Evolutionary conservation across 345 rosid genomes (phyloP).

Genomic region (Eucalyptus sp.): DNA sequence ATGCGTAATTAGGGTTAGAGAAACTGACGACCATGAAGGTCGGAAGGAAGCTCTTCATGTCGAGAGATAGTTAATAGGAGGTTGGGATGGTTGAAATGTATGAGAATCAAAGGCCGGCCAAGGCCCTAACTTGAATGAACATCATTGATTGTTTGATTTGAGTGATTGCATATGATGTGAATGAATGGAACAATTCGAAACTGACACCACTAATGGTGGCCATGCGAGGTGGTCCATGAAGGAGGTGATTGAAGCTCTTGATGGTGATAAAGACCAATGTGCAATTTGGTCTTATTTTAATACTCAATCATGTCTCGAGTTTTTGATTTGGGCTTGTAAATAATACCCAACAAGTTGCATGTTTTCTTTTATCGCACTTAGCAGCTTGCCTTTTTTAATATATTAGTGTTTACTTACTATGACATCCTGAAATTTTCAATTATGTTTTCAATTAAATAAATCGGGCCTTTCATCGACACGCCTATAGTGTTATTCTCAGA

Average conservation of each 20-base stretch:
- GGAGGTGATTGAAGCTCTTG: not conserved
- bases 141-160: not conserved
- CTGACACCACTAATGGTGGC: not conserved
- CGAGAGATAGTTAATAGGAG: not conserved
- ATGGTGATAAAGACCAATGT: not conserved
- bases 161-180: not conserved
- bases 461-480: too few relatives aligned
- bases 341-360: not conserved
- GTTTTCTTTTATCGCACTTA: not conserved
- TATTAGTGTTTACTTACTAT: too few relatives aligned
- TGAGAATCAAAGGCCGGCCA: not conserved
- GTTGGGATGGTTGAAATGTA: not conserved
- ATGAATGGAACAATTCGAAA: not conserved
- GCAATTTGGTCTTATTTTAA: not conserved
- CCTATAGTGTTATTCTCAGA: too few relatives aligned
- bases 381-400: not conserved
- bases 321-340: too few relatives aligned
- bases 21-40: too few relatives aligned
- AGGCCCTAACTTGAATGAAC: not conserved
- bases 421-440: too few relatives aligned
- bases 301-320: not conserved
- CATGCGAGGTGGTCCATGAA: not conserved
- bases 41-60: too few relatives aligned
- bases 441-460: too few relatives aligned
- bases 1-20: too few relatives aligned